These are phyloP conservation scores for Fusarium xyrophilum DNA, from an alignment of 2,329 filamentous ascomycete genomes.

Conservation along the genomic window DNA sequence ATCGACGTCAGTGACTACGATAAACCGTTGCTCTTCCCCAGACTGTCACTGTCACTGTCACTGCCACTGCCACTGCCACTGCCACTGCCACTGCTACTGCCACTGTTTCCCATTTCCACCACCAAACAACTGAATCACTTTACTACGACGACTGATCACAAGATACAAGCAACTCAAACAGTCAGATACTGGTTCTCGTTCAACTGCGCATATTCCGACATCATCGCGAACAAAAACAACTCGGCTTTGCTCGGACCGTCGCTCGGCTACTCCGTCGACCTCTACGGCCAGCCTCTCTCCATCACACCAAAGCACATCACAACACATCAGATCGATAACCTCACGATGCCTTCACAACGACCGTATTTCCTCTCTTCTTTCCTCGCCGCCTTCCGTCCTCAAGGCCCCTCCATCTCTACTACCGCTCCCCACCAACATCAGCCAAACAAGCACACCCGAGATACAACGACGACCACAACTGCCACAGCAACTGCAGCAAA, in stretches of 20 bases:
- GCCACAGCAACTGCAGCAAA: slow-evolving; percentile 31
- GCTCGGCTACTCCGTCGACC: slow-evolving; percentile 10
- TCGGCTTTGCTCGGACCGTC: slow-evolving; percentile 19
- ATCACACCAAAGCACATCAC: not conserved
- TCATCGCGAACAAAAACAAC: not conserved
- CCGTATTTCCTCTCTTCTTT: slow-evolving; percentile 65
- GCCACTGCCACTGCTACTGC: slow-evolving; percentile 9
- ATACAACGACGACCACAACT: slow-evolving; percentile 36
- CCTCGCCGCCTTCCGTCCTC: slow-evolving; percentile 60
- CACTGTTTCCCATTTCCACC: slow-evolving; percentile 2
- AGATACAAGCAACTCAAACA: not conserved
- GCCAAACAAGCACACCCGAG: slow-evolving; percentile 49
- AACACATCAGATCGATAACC: not conserved
- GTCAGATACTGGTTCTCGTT: not conserved
- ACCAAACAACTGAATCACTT: slow-evolving; percentile 6
- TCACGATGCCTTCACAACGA: slow-evolving; percentile 58
- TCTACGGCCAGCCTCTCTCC: not conserved
- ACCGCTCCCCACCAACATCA: slow-evolving; percentile 39
- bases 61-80: slow-evolving; percentile 10
- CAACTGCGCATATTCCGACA: not conserved
- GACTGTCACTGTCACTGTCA: slow-evolving; percentile 15
- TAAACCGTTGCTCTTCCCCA: slow-evolving; percentile 6
- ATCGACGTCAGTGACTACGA: slow-evolving; percentile 36
- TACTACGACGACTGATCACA: not conserved
- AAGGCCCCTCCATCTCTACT: slow-evolving; percentile 48